These are phyloP conservation scores for Talaromyces sp. DNA, from an alignment of 2,329 filamentous ascomycete genomes.

Conservation along the genomic window DNA sequence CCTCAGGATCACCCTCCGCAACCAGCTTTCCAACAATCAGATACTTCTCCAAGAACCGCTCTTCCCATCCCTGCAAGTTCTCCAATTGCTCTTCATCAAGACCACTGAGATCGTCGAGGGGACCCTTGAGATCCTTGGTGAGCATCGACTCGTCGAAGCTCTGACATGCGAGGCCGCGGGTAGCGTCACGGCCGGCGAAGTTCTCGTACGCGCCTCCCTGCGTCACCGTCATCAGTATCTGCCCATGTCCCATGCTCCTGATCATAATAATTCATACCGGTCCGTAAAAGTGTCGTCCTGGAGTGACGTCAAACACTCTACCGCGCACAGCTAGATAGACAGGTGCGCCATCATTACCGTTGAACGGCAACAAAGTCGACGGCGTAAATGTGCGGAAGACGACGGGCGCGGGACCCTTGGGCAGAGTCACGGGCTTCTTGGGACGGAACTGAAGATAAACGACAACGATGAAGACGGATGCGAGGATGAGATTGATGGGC, in stretches of 20 bases:
- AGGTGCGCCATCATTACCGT: slow-evolving; percentile 67
- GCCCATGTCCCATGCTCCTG: not conserved
- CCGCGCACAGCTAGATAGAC: slow-evolving; percentile 92
- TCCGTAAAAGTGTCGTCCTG: slow-evolving; percentile 90
- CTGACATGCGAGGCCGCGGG: slow-evolving; percentile 78
- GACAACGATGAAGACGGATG: slow-evolving; percentile 55
- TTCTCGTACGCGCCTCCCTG: slow-evolving; percentile 86
- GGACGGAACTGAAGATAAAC: slow-evolving; percentile 57
- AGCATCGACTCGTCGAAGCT: slow-evolving; percentile 96
- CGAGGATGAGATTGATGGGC: slow-evolving; percentile 59
- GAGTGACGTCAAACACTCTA: slow-evolving; percentile 82
- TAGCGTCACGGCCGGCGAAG: slow-evolving; percentile 91
- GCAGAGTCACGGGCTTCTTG: slow-evolving; percentile 49
- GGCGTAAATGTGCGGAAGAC: slow-evolving; percentile 84
- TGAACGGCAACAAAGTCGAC: slow-evolving; percentile 78
- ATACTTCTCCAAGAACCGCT: slow-evolving; percentile 90
- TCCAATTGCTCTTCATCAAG: slow-evolving; percentile 73
- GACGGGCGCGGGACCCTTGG: slow-evolving; percentile 59
- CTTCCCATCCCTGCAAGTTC: slow-evolving; percentile 85
- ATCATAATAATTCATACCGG: slow-evolving; percentile 48
- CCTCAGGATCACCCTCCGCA: slow-evolving; percentile 52
- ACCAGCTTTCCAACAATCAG: slow-evolving; percentile 87
- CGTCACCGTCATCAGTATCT: slow-evolving; percentile 8
- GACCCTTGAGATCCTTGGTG: slow-evolving; percentile 81
- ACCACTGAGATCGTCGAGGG: slow-evolving; percentile 71